Evolutionary conservation across 169 alveolate species (phyloP).

Genomic region (Plasmodium relictum): DNA sequence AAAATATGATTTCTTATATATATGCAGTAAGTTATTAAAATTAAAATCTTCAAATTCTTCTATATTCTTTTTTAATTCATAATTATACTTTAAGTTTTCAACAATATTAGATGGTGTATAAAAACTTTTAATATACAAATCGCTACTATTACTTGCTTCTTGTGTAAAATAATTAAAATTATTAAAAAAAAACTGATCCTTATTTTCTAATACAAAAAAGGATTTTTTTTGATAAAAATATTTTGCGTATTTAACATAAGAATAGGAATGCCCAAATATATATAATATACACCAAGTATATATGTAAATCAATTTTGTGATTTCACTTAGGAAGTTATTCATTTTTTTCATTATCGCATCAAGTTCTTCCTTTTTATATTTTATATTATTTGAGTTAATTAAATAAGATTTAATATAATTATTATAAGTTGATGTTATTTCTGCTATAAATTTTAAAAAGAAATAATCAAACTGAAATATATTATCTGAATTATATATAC

Average conservation of each 20-base stretch:
- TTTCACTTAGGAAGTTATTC: conserved; percentile 35
- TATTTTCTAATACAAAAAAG: conserved; percentile 58
- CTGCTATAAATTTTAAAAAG: conserved; percentile 64
- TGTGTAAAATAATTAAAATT: conserved; percentile 36
- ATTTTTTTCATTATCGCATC: conserved; percentile 5
- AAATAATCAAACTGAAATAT: conserved; percentile 71
- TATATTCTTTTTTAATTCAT: conserved; percentile 39
- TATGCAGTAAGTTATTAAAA: conserved; percentile 25
- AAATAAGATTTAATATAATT: conserved; percentile 52
- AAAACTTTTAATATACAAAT: conserved; percentile 33
- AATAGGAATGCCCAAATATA: conserved; percentile 71
- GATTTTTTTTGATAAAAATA: conserved; percentile 70
- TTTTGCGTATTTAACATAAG: conserved; percentile 73
- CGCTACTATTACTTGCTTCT: conserved; percentile 9
- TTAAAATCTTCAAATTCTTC: conserved; percentile 30
- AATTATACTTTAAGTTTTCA: conserved; percentile 62
- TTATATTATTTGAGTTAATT: conserved; percentile 7
- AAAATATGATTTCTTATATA: conserved; percentile 59
- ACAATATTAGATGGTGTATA: conserved; percentile 52
- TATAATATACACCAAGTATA: conserved; percentile 70
- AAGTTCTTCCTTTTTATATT: conserved; percentile 11
- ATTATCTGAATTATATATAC: conserved; percentile 57
- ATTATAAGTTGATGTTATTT: conserved; percentile 59
- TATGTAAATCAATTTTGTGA: conserved; percentile 42
- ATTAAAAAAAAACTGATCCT: conserved; percentile 43